Evolutionary conservation across 306 rosid species (phyloP), one percentile per base, ranked within the genome.

Genomic region (Vicia faba): DNA sequence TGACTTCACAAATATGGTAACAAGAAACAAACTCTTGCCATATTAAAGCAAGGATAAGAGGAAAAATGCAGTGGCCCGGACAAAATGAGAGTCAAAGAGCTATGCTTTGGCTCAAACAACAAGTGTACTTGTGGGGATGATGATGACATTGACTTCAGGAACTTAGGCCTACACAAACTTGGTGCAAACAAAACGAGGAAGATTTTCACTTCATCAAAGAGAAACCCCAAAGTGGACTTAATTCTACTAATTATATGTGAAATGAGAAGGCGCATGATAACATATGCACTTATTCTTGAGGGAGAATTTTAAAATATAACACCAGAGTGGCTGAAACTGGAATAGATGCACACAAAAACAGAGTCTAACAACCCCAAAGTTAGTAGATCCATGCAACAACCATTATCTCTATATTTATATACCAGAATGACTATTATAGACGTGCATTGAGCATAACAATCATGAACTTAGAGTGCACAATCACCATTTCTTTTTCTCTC

Each of bases 1-100:
- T n/a, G 44, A 36, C 25, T 29, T 60, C 3, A 72, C 23, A 23
- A 4, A 23, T 23, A 35, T 19, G 26, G 61, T 28, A 64, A 61
- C 71, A 76, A 20, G 61, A 66, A 72, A 59, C 46, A 11, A 15
- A 53, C 40, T 65, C n/a, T 66, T 38, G 50, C 50, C 66, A 60
- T 71, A 66, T 58, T 18, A 18, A 64, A 57, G 19, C 35, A 38
- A 18, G 64, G 44, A 11, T 66, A 23, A 56, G 51, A 57, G 26
- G 45, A 28, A 57, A 74, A 74, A 45, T 65, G 73, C 53, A 59
- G 74, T 16, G 28, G 55, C 28, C 5, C 5, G 63, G 71, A 59
- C 56, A 12, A 59, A 15, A 35, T 35, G 46, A 58, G 54, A 66
- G 66, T 11, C 11, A 3, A 64, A 35, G 53, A 66, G 49, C 25